Base-by-base conservation (phyloP, 2,329 filamentous ascomycete genomes). In the Arthrinium puccinioides region DNA sequence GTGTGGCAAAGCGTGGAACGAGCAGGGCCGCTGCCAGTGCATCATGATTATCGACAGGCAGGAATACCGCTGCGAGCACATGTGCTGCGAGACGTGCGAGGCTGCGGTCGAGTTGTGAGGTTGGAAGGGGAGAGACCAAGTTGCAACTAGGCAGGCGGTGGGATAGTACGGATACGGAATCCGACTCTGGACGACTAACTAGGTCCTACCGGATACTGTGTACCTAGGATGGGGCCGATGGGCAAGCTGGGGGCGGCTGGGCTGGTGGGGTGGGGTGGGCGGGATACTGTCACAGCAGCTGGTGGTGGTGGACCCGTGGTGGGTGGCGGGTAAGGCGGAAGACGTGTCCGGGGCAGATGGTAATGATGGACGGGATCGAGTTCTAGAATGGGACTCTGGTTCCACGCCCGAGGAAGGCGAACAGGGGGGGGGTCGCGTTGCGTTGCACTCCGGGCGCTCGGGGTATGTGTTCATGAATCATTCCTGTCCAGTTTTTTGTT, bases 1-100 rank as follows among this genome's bases (percentile, higher is more conserved):
- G 69, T 74, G 70, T 40, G 70, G 70, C 20, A 72, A 73, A 47
- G 57, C 59, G n/a, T 66, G 66, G 60, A 74, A 75, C 47, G 60
- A 61, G 30, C 55, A 57, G 19, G 70, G 69, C 5, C 62, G 69
- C 19, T 74, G 70, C 54, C 63, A 63, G 44, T 71, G 68, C 50
- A 56, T 71, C 51, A 73, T 74, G 70, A 64, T 73, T 38, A 62
- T 67, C 32, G 66, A 72, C 28, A 66, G 69, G 14, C 64, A 61
- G 39, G 54, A 63, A 44, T 68, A 69, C 40, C 63, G 61, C 38
- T 75, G 71, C 47, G 69, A 72, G 51, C 71, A 74, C 45, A 69
- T 75, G 26, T 74, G 71, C 55, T 74, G 71, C 56, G 54, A 61
- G 38, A 65, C 60, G 28, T 74, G 70, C 51, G 62, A 67, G 48